phyloP scores from a whole-genome alignment of 768 basidiomycete genomes.

The Lactarius indigo region DNA sequence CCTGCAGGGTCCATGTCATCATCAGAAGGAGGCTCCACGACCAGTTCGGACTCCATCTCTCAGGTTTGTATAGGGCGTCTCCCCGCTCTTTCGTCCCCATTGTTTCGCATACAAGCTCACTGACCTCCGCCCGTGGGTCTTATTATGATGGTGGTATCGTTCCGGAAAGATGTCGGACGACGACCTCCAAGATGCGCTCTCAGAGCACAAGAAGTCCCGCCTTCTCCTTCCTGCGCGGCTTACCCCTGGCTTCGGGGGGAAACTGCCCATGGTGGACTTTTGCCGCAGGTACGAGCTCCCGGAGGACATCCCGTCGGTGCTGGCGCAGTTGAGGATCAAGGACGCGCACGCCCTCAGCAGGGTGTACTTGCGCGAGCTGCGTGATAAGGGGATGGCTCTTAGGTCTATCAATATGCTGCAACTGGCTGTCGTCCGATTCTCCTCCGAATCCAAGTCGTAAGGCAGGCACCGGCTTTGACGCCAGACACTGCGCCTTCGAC shows the following conservation, averaged over 20 bases:
- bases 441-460: slow-evolving; percentile 17
- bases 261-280: slow-evolving; percentile 9
- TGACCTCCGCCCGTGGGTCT: background rate
- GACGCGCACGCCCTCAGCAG: slow-evolving; percentile 13
- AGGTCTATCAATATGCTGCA: slow-evolving; percentile 16
- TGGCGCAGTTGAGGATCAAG: slow-evolving; percentile 12
- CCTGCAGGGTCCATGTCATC: background rate
- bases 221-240: slow-evolving; percentile 18
- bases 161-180: slow-evolving; percentile 15
- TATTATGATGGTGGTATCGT: background rate
- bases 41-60: slow-evolving; percentile 13
- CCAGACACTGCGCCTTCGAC: background rate
- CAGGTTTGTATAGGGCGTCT: slow-evolving; percentile 6
- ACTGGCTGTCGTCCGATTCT: slow-evolving; percentile 15
- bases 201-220: slow-evolving; percentile 8
- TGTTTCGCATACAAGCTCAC: background rate
- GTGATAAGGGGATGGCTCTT: background rate
- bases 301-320: slow-evolving; percentile 3
- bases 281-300: slow-evolving; percentile 15
- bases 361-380: slow-evolving; percentile 13
- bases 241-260: slow-evolving; percentile 9
- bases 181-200: slow-evolving; percentile 13
- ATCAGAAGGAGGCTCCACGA: slow-evolving; percentile 9
- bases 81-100: background rate
- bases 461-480: background rate